These are phyloP conservation scores for Boletales sp. DNA, from an alignment of 768 basidiomycete genomes.

Conservation along the genomic window DNA sequence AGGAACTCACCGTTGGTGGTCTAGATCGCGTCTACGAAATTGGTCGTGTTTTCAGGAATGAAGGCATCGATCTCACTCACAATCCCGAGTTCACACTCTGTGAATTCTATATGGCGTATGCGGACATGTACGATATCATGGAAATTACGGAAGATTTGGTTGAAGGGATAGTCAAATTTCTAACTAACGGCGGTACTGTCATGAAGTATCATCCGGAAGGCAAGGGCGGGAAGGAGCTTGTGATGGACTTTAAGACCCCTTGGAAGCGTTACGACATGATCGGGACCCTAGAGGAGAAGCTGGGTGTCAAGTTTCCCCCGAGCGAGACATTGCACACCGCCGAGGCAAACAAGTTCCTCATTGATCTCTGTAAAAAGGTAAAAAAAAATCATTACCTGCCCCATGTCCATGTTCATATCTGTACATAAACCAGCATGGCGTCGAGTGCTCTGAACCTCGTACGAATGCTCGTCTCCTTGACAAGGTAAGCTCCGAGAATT, in stretches of 20 bases:
- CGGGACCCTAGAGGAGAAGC: constrained; percentile 89
- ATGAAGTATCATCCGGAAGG: constrained; percentile 91
- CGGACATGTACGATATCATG: constrained; percentile 99
- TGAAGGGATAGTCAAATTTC: constrained; percentile 84
- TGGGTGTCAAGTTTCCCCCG: constrained; percentile 87
- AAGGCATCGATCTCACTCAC: constrained; percentile 97
- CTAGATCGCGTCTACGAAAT: constrained; percentile 98
- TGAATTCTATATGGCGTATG: constrained; percentile 99
- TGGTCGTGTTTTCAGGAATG: constrained; percentile 96
- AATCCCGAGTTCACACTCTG: constrained; percentile 99
- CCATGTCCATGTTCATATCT: not conserved
- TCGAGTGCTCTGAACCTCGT: constrained; percentile 93
- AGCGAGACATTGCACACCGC: constrained; percentile 86
- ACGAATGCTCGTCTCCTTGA: constrained; percentile 94
- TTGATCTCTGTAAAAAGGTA: constrained; percentile 83
- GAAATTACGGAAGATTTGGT: constrained; percentile 91
- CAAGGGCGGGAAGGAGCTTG: constrained; percentile 71
- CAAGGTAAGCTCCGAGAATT: constrained; percentile 51
- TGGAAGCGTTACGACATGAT: constrained; percentile 99
- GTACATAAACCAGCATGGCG: constrained; percentile 65
- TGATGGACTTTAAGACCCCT: constrained; percentile 85
- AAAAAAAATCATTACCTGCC: not conserved
- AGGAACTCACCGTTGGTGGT: constrained; percentile 95
- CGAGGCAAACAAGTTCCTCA: constrained; percentile 85
- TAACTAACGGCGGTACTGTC: constrained; percentile 78